These are phyloP conservation scores for Xylariaceae sp. DNA, from an alignment of 2,329 filamentous ascomycete species.

Conservation along the genomic window DNA sequence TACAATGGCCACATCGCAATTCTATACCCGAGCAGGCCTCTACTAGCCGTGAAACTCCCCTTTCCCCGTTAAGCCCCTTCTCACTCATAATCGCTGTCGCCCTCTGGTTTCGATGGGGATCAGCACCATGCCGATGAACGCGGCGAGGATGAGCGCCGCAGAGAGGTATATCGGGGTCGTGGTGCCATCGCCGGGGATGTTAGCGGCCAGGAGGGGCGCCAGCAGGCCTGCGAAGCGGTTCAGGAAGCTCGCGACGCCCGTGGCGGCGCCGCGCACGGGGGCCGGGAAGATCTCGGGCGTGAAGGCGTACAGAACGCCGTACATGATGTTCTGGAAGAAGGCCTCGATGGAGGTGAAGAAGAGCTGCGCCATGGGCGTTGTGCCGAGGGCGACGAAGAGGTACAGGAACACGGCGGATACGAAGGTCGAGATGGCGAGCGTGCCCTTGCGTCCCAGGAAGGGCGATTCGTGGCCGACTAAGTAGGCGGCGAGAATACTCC, in stretches of 20 bases:
- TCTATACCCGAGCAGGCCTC: too few relatives aligned
- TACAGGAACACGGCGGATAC: conserved; percentile 67
- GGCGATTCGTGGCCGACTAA: conserved; percentile 63
- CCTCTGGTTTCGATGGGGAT: conserved; percentile 62
- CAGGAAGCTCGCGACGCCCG: conserved; percentile 66
- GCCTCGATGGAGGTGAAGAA: conserved; percentile 64
- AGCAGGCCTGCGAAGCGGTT: conserved; percentile 64
- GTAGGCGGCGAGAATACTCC: conserved; percentile 68
- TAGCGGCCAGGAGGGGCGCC: conserved; percentile 65
- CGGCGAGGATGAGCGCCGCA: conserved; percentile 52
- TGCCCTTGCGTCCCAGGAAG: conserved; percentile 64
- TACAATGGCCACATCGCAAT: too few relatives aligned
- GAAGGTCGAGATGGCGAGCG: conserved; percentile 63
- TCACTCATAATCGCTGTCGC: conserved; percentile 48
- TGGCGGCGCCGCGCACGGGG: conserved; percentile 66
- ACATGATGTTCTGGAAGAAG: conserved; percentile 73
- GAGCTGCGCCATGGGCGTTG: conserved; percentile 55
- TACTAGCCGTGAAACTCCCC: too few relatives aligned
- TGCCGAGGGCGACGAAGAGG: conserved; percentile 59
- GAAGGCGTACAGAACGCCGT: conserved; percentile 71
- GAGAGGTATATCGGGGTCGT: conserved; percentile 56
- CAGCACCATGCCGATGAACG: conserved; percentile 56
- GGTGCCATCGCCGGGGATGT: conserved; percentile 53
- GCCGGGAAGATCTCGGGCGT: conserved; percentile 74
- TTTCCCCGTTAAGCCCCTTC: background rate